Percentiles rank a stretch among this genome's conserved stretches.
phyloP scores from a whole-genome alignment of 306 rosid genomes.

The Herpetospermum pedunculosum region DNA sequence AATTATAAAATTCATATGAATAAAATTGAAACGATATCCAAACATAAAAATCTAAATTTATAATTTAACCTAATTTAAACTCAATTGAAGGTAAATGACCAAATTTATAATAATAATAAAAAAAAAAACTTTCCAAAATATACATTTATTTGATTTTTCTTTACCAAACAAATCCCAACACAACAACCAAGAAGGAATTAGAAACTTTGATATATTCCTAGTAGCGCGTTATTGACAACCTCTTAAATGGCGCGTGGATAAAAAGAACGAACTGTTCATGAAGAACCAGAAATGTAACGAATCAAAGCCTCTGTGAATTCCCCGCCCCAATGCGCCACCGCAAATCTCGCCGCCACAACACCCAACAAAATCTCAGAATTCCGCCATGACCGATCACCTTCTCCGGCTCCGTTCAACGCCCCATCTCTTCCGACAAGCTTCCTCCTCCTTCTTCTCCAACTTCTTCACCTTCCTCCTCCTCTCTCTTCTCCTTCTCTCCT shows the following conservation, averaged over 20 bases:
- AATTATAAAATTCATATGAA: too few species aligned
- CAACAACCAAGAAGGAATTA: neutral
- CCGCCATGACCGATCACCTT: slow-evolving; percentile 55
- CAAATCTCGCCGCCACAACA: neutral
- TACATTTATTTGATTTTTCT: neutral
- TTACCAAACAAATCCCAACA: neutral
- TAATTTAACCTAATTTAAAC: too few species aligned
- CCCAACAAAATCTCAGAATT: neutral
- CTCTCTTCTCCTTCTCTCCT: slow-evolving; percentile 63
- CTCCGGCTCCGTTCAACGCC: slow-evolving; percentile 50
- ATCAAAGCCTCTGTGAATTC: neutral
- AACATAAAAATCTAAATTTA: neutral
- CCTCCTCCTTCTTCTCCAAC: slow-evolving; percentile 35
- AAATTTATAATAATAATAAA: too few species aligned
- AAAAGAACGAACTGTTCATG: neutral
- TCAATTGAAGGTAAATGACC: too few species aligned
- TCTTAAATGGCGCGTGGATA: neutral
- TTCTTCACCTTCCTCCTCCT: slow-evolving; percentile 58
- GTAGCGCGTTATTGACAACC: neutral
- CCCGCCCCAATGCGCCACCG: slow-evolving; percentile 1
- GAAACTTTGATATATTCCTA: neutral
- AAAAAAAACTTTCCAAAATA: too few species aligned
- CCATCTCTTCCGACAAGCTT: slow-evolving; percentile 36
- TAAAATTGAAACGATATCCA: too few species aligned
- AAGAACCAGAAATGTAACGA: neutral